Evolutionary conservation across 2,329 filamentous ascomycete species (phyloP), one percentile per base, ranked within the genome.

Genomic region (Aureobasidium namibiae): DNA sequence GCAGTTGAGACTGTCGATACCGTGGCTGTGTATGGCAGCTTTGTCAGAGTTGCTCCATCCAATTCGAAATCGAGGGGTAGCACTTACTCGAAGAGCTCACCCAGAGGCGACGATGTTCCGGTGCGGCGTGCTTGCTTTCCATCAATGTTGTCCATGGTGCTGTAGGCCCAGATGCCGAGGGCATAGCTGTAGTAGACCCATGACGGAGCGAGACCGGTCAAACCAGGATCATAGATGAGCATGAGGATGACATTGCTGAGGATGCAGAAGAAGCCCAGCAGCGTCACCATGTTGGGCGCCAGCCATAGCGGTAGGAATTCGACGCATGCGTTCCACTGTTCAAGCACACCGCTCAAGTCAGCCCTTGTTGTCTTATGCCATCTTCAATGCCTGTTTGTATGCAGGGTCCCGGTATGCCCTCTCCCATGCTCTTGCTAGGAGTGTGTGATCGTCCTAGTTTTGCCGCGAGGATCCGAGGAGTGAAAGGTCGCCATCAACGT

Each of bases 61-160:
- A 24, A 26, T 21, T 16, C 46, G 38, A 8, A 45, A 72, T 61
- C 72, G 69, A 63, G 59, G 60, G 44, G 31, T 16, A 46, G 60
- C 67, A 74, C 79, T 66, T 75, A 83, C 81, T 99, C 94, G 75
- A 99, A 99, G 14, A 99, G 84, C 75, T 99, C 94, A 66, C 94
- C 94, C 26, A 99, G 81, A 0, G 90, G 90, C 71, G 91, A 96
- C 31, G 92, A 97, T 4, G 92, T 96, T 56, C 92, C 92, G 4
- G 94, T 99, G 68, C 94, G 83, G 64, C 94, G 83, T 60, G 94
- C 94, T 78, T 99, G 94, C 76, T 99, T 99, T 66, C 94, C 94
- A 73, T 99, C 94, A 64, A 97, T 88, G 73, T 99, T 99, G 78
- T 99, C 94, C 87, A 99, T 92, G 14, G 94, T 99, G 67, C 94